These are phyloP conservation scores for Cyanodermella asteris DNA, from an alignment of 2,329 filamentous ascomycete genomes.

Conservation along the genomic window DNA sequence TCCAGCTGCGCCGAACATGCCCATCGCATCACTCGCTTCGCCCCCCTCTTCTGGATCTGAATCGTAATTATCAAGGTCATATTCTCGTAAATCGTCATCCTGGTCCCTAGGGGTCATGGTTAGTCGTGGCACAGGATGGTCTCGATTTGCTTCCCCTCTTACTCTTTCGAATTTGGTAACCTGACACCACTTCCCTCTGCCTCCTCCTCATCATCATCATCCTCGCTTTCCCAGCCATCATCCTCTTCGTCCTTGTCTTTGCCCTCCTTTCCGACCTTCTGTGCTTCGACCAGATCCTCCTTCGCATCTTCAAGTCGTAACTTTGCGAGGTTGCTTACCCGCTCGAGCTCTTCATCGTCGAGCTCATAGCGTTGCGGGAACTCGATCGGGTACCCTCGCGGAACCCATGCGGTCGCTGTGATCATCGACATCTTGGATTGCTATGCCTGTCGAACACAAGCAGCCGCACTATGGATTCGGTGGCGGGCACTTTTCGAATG, in stretches of 20 bases:
- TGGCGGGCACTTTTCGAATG: slow-evolving; percentile 11
- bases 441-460: not conserved
- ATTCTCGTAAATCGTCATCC: slow-evolving; percentile 85
- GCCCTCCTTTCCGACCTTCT: too few species aligned
- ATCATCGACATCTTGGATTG: slow-evolving; percentile 40
- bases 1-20: slow-evolving; percentile 90
- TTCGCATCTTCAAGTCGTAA: slow-evolving; percentile 80
- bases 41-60: slow-evolving; percentile 51
- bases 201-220: slow-evolving; percentile 12
- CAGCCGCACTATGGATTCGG: slow-evolving; percentile 4
- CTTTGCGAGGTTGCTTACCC: slow-evolving; percentile 53
- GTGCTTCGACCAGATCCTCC: slow-evolving; percentile 58
- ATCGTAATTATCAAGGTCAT: slow-evolving; percentile 90
- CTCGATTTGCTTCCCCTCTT: slow-evolving; percentile 1
- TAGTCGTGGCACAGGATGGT: slow-evolving; percentile 2
- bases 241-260: slow-evolving; percentile 16
- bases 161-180: slow-evolving; percentile 10
- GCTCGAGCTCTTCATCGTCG: slow-evolving; percentile 52
- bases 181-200: slow-evolving; percentile 11
- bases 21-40: slow-evolving; percentile 47
- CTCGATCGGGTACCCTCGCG: slow-evolving; percentile 52
- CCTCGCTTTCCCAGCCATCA: slow-evolving; percentile 15
- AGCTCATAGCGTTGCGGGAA: slow-evolving; percentile 57
- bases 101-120: slow-evolving; percentile 21
- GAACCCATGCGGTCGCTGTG: slow-evolving; percentile 54